Conservation (phyloP, 495 filamentous ascomycete species). For the Aspergillus heteromorphus region DNA sequence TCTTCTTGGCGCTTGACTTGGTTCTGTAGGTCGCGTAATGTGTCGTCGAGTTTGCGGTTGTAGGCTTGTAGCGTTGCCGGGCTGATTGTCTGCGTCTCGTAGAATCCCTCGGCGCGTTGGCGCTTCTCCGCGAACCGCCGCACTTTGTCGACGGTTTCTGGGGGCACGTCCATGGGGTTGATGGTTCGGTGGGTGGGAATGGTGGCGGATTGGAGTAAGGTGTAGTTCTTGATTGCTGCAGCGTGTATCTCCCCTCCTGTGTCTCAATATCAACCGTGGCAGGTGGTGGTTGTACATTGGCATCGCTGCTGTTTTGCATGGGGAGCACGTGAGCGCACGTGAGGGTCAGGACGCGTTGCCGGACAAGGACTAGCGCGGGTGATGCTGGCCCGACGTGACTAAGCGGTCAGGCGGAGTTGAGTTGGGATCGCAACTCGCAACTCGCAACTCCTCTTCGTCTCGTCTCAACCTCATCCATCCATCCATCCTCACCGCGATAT, state of each 20-base stretch:
- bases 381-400: conserved; percentile 5
- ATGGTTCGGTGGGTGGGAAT: neutral
- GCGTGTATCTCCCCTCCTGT: too few relatives aligned
- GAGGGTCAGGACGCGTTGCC: neutral
- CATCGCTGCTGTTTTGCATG: neutral
- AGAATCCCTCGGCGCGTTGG: conserved; percentile 30
- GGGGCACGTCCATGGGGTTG: conserved; percentile 30
- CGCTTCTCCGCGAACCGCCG: conserved; percentile 35
- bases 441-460: conserved; percentile 13
- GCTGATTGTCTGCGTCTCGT: conserved; percentile 28
- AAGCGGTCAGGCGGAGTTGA: neutral
- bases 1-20: conserved; percentile 62
- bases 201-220: too few relatives aligned
- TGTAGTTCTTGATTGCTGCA: neutral
- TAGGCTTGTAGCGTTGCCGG: conserved; percentile 33
- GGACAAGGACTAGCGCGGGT: conserved; percentile 17
- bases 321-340: conserved; percentile 6
- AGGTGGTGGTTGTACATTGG: too few relatives aligned
- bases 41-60: conserved; percentile 54
- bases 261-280: too few relatives aligned
- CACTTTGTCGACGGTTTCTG: conserved; percentile 32
- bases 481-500: conserved; percentile 23
- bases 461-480: conserved; percentile 20
- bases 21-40: conserved; percentile 57
- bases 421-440: neutral